Conservation (phyloP, 1,284 basidiomycete species). For the Sanghuangporus weigelae region DNA sequence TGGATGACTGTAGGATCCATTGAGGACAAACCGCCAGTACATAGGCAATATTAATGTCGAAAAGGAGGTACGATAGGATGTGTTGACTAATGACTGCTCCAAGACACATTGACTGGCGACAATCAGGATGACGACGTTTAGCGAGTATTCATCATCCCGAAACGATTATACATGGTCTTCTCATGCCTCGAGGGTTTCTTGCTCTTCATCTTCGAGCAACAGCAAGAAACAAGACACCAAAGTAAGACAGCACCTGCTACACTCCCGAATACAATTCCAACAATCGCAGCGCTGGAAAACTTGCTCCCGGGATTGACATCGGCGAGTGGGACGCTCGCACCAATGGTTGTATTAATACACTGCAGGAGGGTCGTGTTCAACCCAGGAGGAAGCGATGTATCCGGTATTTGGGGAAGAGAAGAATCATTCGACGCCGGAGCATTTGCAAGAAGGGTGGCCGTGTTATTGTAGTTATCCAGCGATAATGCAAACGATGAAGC, state of each 20-base stretch:
- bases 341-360: conserved; percentile 22
- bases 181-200: neutral
- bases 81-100: too few relatives aligned
- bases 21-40: too few relatives aligned
- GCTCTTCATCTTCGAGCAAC: neutral
- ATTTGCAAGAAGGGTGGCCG: conserved; percentile 20
- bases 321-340: conserved; percentile 19
- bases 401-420: conserved; percentile 6
- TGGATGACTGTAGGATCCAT: too few relatives aligned
- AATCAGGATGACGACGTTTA: too few relatives aligned
- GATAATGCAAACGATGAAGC: conserved; percentile 25
- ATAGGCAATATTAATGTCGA: too few relatives aligned
- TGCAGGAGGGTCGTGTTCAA: conserved; percentile 19
- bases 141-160: too few relatives aligned
- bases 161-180: too few relatives aligned
- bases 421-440: conserved; percentile 15
- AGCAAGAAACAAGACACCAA: neutral
- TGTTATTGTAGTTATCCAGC: conserved; percentile 24
- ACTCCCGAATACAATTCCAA: neutral
- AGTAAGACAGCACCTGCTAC: neutral
- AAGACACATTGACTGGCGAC: too few relatives aligned
- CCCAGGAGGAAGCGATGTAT: conserved; percentile 18
- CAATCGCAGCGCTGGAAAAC: neutral
- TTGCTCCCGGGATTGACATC: conserved; percentile 1
- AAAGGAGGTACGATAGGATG: too few relatives aligned